Evolutionary conservation across 805 yeast species (phyloP), one percentile per base, ranked within the genome.

Genomic region (Yamadazyma kitorensis): DNA sequence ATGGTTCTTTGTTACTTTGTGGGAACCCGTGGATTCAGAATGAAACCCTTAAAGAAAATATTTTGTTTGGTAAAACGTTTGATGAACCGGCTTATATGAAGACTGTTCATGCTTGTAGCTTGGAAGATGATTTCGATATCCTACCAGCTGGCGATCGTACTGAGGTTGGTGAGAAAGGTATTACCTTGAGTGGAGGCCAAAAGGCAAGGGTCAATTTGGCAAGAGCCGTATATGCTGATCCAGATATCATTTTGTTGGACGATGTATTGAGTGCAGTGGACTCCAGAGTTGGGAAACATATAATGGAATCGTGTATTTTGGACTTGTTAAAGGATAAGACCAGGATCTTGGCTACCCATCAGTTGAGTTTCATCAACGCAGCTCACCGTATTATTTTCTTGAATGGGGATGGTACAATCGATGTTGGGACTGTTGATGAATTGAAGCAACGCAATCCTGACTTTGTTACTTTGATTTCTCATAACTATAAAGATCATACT

Each of bases 161-260:
- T 15, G 65, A 61, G 39, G 54, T 61, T 34, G 67, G 67, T 32
- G 65, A 61, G 41, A 40, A 59, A 19, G 67, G 67, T 23, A 54
- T 61, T 9, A 61, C 64, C 1, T 49, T 61, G 27, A 57, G 63
- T n/a, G 67, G 67, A 8, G 67, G 67, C 14, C 67, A 61, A 42
- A 59, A 59, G 40, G 64, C 67, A 1, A 41, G 65, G 36, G 43
- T 59, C 31, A 57, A 54, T 39, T 47, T 61, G 21, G 65, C 67
- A 2, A 45, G 67, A 39, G 61, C 67, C 5, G 59, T 59, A 12
- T 59, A 59, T 40, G 50, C 54, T 4, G 40, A 56, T 33, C 42
- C 41, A 16, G 64, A 59, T 35, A 57, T 58, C 24, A 49, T 58
- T 21, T 46, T 61, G 11, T 31, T 58, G 36, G 64, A 59, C 43